Base-by-base conservation (phyloP, 805 yeast species). In the Ogataea naganishii region DNA sequence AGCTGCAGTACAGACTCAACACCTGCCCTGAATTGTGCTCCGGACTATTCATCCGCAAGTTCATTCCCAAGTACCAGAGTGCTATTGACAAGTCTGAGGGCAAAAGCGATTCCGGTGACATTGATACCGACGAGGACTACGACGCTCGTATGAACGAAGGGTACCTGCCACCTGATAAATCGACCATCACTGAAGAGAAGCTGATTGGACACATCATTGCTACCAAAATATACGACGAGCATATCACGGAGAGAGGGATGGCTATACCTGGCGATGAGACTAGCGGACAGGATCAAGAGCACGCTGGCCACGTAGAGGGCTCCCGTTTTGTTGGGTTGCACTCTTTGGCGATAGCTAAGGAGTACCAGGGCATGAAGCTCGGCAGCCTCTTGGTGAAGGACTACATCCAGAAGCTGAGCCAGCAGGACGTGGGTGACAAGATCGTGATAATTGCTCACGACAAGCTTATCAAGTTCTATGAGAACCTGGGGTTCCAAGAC, bases 11-110 rank as follows among this genome's bases (percentile, higher is more conserved):
- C 60, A 68, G 96, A 43, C 64, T 89, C 39, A 66, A 67, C 1
- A 74, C 62, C 4, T 88, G 96, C 51, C 97, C 97, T 7, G 98
- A 89, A 53, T 69, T 89, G 34, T 75, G 92, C 40, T 74, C 88
- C 5, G 97, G 97, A 3, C 64, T 92, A 33, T 92, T 89, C 47
- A 64, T 85, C 30, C 66, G 95, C 48, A 73, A 73, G 33, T 80
- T 80, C 54, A 62, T 49, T 18, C 56, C 62, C 44, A 56, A 56
- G 38, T 66, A 60, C 46, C 56, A 58, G 30, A 60, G 66, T 10
- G 52, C 59, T 30, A 60, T 60, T 10, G 58, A 52, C 14, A 36
- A 40, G 24, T 47, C 59, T 33, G 56, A 51, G 23, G 41, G 49
- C 27, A 56, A 55, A 14, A 49, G 38, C n/a, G 32, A 41, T 18